Evolutionary conservation across 2,329 filamentous ascomycete genomes (phyloP).

Genomic region (Colletotrichum eremochloae): DNA sequence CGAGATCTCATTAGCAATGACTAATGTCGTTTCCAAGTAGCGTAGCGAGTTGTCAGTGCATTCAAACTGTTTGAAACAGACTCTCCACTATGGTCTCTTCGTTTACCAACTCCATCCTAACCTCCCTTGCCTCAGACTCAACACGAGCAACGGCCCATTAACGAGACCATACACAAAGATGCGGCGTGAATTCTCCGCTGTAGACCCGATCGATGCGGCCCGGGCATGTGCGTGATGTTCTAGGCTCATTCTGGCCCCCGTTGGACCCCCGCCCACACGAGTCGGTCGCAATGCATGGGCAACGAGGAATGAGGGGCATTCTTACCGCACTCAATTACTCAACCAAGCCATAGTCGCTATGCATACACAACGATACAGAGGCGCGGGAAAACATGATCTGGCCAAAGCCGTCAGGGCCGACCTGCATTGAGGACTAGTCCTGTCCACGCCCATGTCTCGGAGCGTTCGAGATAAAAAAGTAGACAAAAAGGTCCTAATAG

Average conservation of each 20-base stretch:
- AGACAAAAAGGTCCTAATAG: slow-evolving; percentile 40
- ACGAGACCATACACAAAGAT: slow-evolving; percentile 8
- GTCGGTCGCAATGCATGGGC: slow-evolving; percentile 27
- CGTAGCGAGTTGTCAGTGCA: neutral
- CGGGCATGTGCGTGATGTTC: slow-evolving; percentile 10
- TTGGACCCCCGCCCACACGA: slow-evolving; percentile 35
- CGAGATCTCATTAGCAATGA: neutral
- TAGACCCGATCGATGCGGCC: slow-evolving; percentile 19
- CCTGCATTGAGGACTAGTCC: slow-evolving; percentile 40
- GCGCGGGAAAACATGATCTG: slow-evolving; percentile 1
- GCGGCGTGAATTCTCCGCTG: slow-evolving; percentile 10
- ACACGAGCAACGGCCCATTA: neutral
- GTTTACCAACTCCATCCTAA: neutral
- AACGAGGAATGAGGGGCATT: slow-evolving; percentile 30
- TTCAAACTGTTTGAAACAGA: neutral
- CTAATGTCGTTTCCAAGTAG: neutral
- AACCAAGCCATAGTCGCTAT: slow-evolving; percentile 10
- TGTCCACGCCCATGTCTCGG: slow-evolving; percentile 31
- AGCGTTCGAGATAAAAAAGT: slow-evolving; percentile 38
- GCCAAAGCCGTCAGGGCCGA: slow-evolving; percentile 30
- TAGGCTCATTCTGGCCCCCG: slow-evolving; percentile 24
- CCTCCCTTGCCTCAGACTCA: slow-evolving; percentile 7
- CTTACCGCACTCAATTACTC: neutral
- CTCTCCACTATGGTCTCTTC: neutral
- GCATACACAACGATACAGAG: neutral